A percentile compares a stretch with the other conserved stretches of the same genome.
phyloP scores from a whole-genome alignment of 306 rosid genomes.

The Hippophae gyantsensis region DNA sequence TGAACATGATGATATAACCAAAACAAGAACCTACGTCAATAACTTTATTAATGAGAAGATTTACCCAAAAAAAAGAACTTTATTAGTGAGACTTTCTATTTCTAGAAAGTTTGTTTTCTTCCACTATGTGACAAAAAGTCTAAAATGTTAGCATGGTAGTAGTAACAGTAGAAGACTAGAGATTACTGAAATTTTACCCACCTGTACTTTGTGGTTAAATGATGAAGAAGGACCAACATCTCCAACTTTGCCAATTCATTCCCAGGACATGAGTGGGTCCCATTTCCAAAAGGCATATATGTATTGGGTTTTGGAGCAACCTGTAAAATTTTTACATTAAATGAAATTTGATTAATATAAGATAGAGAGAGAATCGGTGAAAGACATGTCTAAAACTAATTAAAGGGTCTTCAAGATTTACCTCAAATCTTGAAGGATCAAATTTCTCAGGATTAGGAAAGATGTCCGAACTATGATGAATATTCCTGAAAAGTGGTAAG shows the following conservation, averaged over 20 bases:
- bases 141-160: no score
- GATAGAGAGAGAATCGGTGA: no score
- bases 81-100: constrained; percentile 6
- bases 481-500: constrained; percentile 84
- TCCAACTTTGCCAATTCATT: constrained; percentile 93
- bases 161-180: no score
- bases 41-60: not conserved
- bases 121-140: no score
- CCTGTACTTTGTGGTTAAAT: constrained; percentile 91
- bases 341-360: constrained; percentile 7
- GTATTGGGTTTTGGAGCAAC: constrained; percentile 83
- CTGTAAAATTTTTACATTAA: constrained; percentile 25
- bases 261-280: constrained; percentile 91
- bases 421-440: constrained; percentile 96
- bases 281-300: constrained; percentile 94
- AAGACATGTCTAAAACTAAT: not conserved
- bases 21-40: no score
- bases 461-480: constrained; percentile 76
- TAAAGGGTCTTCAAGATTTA: constrained; percentile 14
- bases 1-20: constrained; percentile 17
- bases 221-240: constrained; percentile 77
- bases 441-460: constrained; percentile 77
- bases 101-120: constrained; percentile 13
- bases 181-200: constrained; percentile 14
- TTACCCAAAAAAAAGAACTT: no score